phyloP scores from a whole-genome alignment of 805 yeast genomes.

The Starmerella floris region DNA sequence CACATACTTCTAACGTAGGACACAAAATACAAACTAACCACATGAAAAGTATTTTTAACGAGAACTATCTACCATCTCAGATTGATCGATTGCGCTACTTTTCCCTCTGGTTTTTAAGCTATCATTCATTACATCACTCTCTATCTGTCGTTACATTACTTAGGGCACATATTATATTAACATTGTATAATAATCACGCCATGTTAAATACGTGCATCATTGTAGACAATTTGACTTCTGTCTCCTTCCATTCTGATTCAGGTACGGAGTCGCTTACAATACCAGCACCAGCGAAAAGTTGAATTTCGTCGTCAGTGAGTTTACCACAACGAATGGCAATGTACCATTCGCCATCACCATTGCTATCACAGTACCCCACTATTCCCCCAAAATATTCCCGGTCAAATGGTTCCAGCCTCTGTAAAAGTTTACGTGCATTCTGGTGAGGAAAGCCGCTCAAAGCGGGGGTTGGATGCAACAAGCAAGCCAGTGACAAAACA shows the following conservation, averaged over 20 bases:
- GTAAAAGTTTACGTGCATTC: slow-evolving; percentile 5
- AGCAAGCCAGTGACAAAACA: slow-evolving; percentile 7
- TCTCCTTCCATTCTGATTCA: slow-evolving; percentile 15
- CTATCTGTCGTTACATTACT: no score
- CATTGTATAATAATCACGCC: neutral
- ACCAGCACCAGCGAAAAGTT: slow-evolving; percentile 16
- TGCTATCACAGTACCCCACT: slow-evolving; percentile 11
- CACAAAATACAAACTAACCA: no score
- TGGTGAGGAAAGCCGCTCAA: slow-evolving; percentile 15
- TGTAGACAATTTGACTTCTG: slow-evolving; percentile 11
- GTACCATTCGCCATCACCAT: slow-evolving; percentile 17
- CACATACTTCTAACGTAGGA: no score
- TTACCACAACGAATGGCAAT: slow-evolving; percentile 11
- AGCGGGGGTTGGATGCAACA: slow-evolving; percentile 15
- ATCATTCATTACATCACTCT: no score
- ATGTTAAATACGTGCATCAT: slow-evolving; percentile 9
- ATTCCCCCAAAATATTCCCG: slow-evolving; percentile 16
- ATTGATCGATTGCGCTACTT: no score
- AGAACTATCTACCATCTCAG: no score
- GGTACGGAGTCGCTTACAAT: slow-evolving; percentile 14
- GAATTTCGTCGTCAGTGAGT: neutral
- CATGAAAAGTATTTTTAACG: no score
- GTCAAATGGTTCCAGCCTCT: slow-evolving; percentile 11
- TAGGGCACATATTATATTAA: no score
- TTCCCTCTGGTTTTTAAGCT: no score